Evolutionary conservation across 176 grass and related monocot species (phyloP).

Genomic region (Poa pratensis): DNA sequence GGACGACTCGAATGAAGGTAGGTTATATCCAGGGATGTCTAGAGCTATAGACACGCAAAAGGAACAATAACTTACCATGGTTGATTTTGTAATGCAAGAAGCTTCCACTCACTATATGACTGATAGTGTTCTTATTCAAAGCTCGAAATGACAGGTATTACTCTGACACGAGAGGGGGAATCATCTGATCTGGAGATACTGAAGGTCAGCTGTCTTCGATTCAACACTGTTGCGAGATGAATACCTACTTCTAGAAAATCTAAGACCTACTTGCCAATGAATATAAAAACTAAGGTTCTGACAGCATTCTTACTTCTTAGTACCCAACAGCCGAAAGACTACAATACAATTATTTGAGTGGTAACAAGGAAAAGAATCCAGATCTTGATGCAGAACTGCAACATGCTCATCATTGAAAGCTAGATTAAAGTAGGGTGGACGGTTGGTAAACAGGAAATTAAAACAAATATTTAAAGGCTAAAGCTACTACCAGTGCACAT

Average conservation of each 20-base stretch:
- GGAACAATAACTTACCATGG: conserved; percentile 9
- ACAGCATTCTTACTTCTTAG: conserved; percentile 35
- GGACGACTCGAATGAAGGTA: conserved; percentile 28
- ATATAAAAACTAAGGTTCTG: conserved; percentile 49
- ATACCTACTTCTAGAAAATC: conserved; percentile 43
- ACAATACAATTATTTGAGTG: conserved; percentile 37
- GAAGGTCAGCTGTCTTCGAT: conserved; percentile 45
- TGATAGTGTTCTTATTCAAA: conserved; percentile 1
- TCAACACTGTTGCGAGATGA: conserved; percentile 42
- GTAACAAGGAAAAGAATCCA: conserved; percentile 60
- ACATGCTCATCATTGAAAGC: conserved; percentile 64
- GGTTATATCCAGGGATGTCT: background rate
- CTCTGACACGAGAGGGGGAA: conserved; percentile 52
- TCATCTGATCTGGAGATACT: conserved; percentile 57
- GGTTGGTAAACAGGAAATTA: conserved; percentile 39
- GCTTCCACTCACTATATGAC: conserved; percentile 24
- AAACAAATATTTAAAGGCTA: conserved; percentile 39
- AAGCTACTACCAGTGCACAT: conserved; percentile 40
- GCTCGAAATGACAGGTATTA: conserved; percentile 39
- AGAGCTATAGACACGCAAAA: conserved; percentile 5
- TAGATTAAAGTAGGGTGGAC: conserved; percentile 54
- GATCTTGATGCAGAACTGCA: conserved; percentile 54
- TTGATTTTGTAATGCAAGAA: conserved; percentile 36
- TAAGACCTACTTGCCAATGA: conserved; percentile 49
- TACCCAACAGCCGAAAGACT: conserved; percentile 49